Base-by-base conservation (phyloP, 257 asterid genomes). In the Lycium ferocissimum region DNA sequence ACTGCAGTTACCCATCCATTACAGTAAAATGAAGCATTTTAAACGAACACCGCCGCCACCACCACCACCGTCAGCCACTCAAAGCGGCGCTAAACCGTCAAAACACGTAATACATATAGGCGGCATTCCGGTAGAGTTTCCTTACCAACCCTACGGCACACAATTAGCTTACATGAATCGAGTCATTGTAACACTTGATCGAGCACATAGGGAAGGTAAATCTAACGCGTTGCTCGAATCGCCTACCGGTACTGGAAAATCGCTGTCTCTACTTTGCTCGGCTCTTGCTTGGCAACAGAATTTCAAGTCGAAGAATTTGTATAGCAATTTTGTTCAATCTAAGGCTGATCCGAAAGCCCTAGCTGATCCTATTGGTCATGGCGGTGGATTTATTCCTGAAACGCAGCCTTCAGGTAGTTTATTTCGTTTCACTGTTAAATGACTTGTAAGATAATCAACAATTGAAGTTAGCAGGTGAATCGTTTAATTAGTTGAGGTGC, bases 181-280 rank as follows among this genome's bases (percentile, higher is more conserved):
- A 71, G 97, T 96, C 20, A 95, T 96, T 38, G 91, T 97, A 17
- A 96, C 98, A 2, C 92, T 96, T 51, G 98, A 96, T 61, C 90
- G 97, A 62, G 89, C 98, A 1, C 86, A 79, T 85, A 88, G 92
- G 35, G 99, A 96, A 0, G 96, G 98, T 6, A 93, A 87, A 69
- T 89, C 92, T 85, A 97, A 96, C 87, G 98, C 99, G 85, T 89
- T 96, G 84, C 98, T 96, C 26, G 98, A 96, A 84, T 96, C 98
- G 17, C 99, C 99, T 2, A 96, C 99, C 8, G 99, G 99, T n/a
- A 96, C 99, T 0, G 99, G 99, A 20, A 96, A 96, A 83, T 88
- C 99, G 3, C 93, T 95, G 4, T 95, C 99, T 47, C 92, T 96
- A 76, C 98, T 96, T 13, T 96, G 99, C 89, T 94, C 99, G 4